Conservation (phyloP, 1,284 basidiomycete species). For the Cutaneotrichosporon dermatis region DNA sequence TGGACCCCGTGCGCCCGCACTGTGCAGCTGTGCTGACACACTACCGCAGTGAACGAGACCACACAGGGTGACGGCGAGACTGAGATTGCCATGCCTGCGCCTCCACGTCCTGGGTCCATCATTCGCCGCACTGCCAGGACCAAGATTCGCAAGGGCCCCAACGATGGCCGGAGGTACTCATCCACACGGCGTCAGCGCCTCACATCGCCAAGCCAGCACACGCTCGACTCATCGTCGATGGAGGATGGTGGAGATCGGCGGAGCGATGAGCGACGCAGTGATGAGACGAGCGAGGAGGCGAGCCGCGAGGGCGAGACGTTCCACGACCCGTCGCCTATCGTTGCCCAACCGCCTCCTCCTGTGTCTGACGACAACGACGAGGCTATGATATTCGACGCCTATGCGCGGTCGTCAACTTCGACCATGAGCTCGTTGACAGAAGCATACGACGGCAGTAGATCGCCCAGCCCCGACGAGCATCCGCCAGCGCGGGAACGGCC, state of each 20-base stretch:
- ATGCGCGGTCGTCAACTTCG: constrained; percentile 49
- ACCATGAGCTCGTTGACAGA: constrained; percentile 46
- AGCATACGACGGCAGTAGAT: constrained; percentile 30
- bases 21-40: constrained; percentile 12
- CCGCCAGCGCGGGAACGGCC: constrained; percentile 20
- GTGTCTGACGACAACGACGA: constrained; percentile 58
- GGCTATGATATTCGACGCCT: constrained; percentile 73
- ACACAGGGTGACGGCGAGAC: constrained; percentile 20
- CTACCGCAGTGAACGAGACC: background rate
- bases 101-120: constrained; percentile 74
- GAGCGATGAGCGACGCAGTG: constrained; percentile 19
- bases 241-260: constrained; percentile 8
- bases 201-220: constrained; percentile 19
- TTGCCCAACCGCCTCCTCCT: background rate
- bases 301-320: constrained; percentile 23
- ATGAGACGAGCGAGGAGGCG: constrained; percentile 19
- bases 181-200: constrained; percentile 45
- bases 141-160: constrained; percentile 80
- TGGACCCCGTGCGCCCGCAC: background rate
- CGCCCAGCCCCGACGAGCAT: constrained; percentile 32
- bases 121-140: constrained; percentile 87
- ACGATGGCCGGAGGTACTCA: constrained; percentile 65
- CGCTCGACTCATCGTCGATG: background rate
- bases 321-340: constrained; percentile 10
- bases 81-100: constrained; percentile 73